These are phyloP conservation scores for Acorus calamus DNA, from an alignment of 106 monocot genomes.

Conservation along the genomic window DNA sequence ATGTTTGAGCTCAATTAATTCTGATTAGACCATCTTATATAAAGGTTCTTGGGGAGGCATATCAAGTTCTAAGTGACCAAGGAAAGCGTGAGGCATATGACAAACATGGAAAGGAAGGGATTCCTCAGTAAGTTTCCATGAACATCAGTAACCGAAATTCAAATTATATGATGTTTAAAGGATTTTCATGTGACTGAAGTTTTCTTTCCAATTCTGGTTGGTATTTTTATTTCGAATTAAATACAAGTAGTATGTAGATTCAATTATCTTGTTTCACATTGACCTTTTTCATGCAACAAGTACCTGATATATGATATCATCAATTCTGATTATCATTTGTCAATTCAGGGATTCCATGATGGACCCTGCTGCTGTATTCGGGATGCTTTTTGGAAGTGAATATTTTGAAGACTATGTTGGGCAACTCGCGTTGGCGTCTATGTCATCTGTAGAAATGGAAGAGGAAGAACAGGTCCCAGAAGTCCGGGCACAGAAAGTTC, in stretches of 20 bases:
- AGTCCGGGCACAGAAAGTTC: conserved; percentile 25
- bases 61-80: conserved; percentile 77
- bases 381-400: conserved; percentile 84
- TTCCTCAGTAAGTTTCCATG: conserved; percentile 35
- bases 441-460: conserved; percentile 53
- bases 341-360: conserved; percentile 56
- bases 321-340: not conserved
- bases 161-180: too few species aligned
- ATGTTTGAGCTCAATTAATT: too few species aligned
- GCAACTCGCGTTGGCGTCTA: conserved; percentile 56
- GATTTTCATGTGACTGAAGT: too few species aligned
- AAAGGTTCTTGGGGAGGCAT: conserved; percentile 76
- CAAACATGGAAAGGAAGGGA: conserved; percentile 41
- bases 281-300: too few species aligned
- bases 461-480: conserved; percentile 37
- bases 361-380: conserved; percentile 66
- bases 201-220: too few species aligned
- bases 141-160: not conserved
- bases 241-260: too few species aligned
- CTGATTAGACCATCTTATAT: too few species aligned
- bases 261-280: too few species aligned
- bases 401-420: conserved; percentile 82
- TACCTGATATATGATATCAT: not conserved
- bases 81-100: conserved; percentile 57
- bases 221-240: too few species aligned